phyloP scores from a whole-genome alignment of 169 alveolate species.

The Plasmodium ovale region DNA sequence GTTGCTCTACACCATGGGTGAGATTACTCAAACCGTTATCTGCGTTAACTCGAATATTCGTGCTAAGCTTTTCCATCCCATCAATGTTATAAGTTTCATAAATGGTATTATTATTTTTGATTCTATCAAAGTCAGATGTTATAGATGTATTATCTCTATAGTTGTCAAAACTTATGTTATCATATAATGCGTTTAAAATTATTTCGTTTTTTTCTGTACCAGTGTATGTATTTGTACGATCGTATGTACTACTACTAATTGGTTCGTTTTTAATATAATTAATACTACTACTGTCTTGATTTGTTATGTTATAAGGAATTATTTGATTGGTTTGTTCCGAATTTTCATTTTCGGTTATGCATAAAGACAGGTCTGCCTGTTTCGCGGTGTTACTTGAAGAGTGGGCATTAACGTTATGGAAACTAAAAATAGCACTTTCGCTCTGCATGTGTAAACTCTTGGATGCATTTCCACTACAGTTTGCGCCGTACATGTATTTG shows the following conservation, averaged over 20 bases:
- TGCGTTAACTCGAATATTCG: background rate
- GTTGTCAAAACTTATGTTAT: background rate
- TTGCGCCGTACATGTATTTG: background rate
- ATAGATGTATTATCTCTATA: constrained; percentile 4
- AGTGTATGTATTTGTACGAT: background rate
- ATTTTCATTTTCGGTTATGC: background rate
- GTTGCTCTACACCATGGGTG: background rate
- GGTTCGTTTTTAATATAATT: constrained; percentile 2
- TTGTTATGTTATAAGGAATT: constrained; percentile 1
- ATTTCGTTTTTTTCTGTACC: constrained; percentile 11
- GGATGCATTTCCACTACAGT: background rate
- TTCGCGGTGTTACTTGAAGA: background rate
- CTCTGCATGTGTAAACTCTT: constrained; percentile 12
- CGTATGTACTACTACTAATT: background rate
- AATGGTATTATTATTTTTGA: background rate
- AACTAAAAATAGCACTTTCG: background rate
- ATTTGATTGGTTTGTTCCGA: constrained; percentile 2
- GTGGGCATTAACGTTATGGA: constrained; percentile 1
- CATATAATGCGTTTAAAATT: constrained; percentile 14
- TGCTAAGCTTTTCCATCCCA: background rate
- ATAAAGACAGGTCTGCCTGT: background rate
- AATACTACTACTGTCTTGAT: background rate
- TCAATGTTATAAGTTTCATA: background rate
- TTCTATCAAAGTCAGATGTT: background rate
- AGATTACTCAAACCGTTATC: background rate